Percentiles rank a stretch among this genome's conserved stretches.
Evolutionary conservation across 2,329 filamentous ascomycete genomes (phyloP).

Genomic region (Metarhizium anisopliae): DNA sequence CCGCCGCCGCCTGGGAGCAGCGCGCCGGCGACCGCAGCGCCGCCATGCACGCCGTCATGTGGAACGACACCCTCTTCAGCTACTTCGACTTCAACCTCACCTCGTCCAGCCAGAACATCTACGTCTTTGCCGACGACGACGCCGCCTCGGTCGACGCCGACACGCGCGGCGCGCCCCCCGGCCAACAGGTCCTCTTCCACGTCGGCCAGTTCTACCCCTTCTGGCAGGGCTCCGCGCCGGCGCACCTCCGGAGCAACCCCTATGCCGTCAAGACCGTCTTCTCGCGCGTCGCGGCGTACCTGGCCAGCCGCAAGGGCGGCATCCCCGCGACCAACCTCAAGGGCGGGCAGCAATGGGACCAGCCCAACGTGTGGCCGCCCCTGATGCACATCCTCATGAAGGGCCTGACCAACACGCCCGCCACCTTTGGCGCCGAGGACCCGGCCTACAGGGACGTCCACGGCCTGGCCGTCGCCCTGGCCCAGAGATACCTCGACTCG

Average conservation of each 20-base stretch:
- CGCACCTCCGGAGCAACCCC: conserved; percentile 47
- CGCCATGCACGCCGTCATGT: conserved; percentile 55
- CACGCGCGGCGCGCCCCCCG: conserved; percentile 36
- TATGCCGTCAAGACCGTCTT: conserved; percentile 46
- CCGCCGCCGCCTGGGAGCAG: conserved; percentile 38
- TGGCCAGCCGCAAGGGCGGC: conserved; percentile 44
- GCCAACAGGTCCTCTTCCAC: conserved; percentile 48
- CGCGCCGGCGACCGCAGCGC: conserved; percentile 44
- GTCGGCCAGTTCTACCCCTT: conserved; percentile 58
- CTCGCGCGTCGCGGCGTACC: conserved; percentile 40
- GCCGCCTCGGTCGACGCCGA: conserved; percentile 14
- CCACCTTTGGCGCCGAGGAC: conserved; percentile 44
- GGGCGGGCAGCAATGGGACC: conserved; percentile 60
- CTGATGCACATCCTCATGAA: conserved; percentile 56
- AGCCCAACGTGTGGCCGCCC: conserved; percentile 62
- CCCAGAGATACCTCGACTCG: conserved; percentile 57
- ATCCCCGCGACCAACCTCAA: conserved; percentile 53
- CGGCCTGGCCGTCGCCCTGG: conserved; percentile 46
- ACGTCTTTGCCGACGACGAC: conserved; percentile 39
- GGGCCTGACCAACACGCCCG: conserved; percentile 49
- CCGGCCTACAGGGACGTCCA: conserved; percentile 45
- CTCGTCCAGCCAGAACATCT: conserved; percentile 45
- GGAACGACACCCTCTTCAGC: conserved; percentile 52
- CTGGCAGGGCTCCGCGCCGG: conserved; percentile 57
- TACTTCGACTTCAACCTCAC: conserved; percentile 66